Base-by-base conservation (phyloP, 2,329 filamentous ascomycete species). In the Alternaria ethzedia region DNA sequence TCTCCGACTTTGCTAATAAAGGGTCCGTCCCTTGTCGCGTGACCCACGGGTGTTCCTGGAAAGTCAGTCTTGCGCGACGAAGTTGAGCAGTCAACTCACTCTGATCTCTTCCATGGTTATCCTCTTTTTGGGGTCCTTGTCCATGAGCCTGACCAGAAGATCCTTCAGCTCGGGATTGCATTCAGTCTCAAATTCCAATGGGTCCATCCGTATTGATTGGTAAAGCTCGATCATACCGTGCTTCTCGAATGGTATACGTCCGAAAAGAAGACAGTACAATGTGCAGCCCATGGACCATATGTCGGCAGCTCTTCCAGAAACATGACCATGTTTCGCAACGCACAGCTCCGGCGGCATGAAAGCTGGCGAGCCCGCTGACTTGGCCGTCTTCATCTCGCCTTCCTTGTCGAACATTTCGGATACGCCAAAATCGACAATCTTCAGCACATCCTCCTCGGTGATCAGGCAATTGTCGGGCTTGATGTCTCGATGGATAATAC, bases 261-360 rank as follows among this genome's bases (percentile, higher is more conserved):
- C 96, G 74, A 97, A 98, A 64, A 91, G 90, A 43, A 99, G 85
- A 78, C 96, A 99, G 78, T 95, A 98, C 3, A 99, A 84, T 2
- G 94, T 97, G 9, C 97, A 90, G 7, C 96, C 96, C 95, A 98
- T 98, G 4, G 95, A 97, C 96, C 96, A 99, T 57, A 99, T 94
- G 80, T 99, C 96, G 5, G 93, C 93, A 5, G 95, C 94, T 71
- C 89, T 91, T 11, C 96, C 96, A 3, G 92, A 95, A 2, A 98
- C 90, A 69, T 94, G 90, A 1, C 92, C 93, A 76, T 97, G 95
- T 72, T 88, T 94, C 8, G 89, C 88, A 21, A 94, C 90, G 75
- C 96, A 99, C 12, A 99, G 84, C 79, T 99, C 96, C 0, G 96
- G 96, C 0, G 96, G 92, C 61, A 98, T 86, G 74, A 99, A 99